These are phyloP conservation scores for Phytophthora constricta DNA, from an alignment of 352 stramenopile species.

Conservation along the genomic window DNA sequence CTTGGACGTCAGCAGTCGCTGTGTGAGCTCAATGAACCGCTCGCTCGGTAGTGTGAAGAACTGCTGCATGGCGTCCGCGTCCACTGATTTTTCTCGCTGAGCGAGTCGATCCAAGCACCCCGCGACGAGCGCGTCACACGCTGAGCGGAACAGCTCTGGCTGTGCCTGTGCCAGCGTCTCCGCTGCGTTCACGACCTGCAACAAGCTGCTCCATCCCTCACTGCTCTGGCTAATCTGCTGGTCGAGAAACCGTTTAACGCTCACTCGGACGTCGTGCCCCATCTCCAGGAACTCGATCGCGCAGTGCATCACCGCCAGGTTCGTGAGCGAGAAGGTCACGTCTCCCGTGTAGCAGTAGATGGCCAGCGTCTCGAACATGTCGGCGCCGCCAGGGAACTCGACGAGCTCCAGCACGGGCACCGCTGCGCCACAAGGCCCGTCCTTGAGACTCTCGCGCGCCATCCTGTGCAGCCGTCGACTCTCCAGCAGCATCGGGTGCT, in stretches of 20 bases:
- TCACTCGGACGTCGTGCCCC: slow-evolving; percentile 39
- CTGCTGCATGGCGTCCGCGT: slow-evolving; percentile 32
- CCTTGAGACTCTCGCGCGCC: slow-evolving; percentile 32
- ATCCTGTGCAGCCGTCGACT: slow-evolving; percentile 51
- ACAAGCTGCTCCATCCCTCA: slow-evolving; percentile 17
- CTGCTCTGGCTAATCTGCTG: slow-evolving; percentile 18
- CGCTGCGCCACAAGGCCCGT: slow-evolving; percentile 11
- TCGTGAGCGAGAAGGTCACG: slow-evolving; percentile 38
- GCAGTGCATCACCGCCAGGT: slow-evolving; percentile 40
- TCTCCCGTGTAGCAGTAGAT: slow-evolving; percentile 76
- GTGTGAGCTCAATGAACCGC: slow-evolving; percentile 47
- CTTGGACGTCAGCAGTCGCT: slow-evolving; percentile 41
- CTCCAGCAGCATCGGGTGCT: slow-evolving; percentile 68
- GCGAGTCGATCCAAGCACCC: slow-evolving; percentile 38
- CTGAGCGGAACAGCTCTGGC: slow-evolving; percentile 28
- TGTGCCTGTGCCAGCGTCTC: slow-evolving; percentile 31
- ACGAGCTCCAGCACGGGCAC: slow-evolving; percentile 54
- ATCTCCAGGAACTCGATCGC: slow-evolving; percentile 58
- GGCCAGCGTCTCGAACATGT: slow-evolving; percentile 69
- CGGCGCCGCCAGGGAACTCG: slow-evolving; percentile 58
- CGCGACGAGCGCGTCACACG: slow-evolving; percentile 31
- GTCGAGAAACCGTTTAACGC: slow-evolving; percentile 39
- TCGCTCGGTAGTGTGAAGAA: slow-evolving; percentile 46
- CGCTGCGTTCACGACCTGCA: slow-evolving; percentile 27
- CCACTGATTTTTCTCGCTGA: slow-evolving; percentile 7